A percentile compares a stretch with the other conserved stretches of the same genome.
These are phyloP conservation scores for Auriscalpium microsporum DNA, from an alignment of 768 basidiomycete genomes.

Conservation along the genomic window DNA sequence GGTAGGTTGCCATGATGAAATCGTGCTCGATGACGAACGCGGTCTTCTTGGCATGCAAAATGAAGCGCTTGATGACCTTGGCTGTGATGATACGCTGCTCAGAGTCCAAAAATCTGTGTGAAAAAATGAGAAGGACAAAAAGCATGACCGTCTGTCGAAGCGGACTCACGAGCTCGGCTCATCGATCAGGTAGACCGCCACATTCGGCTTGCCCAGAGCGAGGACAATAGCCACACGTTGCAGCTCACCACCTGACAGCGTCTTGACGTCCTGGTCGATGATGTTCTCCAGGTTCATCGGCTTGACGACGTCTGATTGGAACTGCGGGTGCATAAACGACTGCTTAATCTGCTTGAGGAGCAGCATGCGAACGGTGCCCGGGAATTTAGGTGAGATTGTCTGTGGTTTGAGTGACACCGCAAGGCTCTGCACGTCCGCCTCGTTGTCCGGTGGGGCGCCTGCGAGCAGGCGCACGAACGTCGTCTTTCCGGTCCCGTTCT, in stretches of 20 bases:
- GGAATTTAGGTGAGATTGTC: conserved; percentile 96
- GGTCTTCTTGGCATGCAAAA: conserved; percentile 94
- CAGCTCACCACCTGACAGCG: conserved; percentile 95
- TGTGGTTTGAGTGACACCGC: conserved; percentile 71
- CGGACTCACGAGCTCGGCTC: conserved; percentile 70
- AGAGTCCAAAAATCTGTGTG: conserved; percentile 82
- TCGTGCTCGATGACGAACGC: conserved; percentile 99
- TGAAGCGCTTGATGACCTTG: conserved; percentile 98
- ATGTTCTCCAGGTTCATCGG: conserved; percentile 93
- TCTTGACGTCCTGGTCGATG: conserved; percentile 97
- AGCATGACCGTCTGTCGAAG: background rate
- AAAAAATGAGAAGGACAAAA: background rate
- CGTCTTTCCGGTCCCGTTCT: conserved; percentile 99
- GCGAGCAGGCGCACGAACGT: conserved; percentile 94
- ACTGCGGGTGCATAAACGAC: conserved; percentile 99
- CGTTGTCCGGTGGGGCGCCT: conserved; percentile 83
- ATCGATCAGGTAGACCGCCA: conserved; percentile 89
- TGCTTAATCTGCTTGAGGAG: conserved; percentile 90
- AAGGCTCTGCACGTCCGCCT: conserved; percentile 73
- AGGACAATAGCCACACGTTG: conserved; percentile 96
- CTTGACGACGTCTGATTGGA: conserved; percentile 96
- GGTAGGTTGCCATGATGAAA: conserved; percentile 99
- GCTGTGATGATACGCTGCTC: conserved; percentile 98
- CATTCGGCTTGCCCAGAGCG: conserved; percentile 80
- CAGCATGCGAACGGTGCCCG: conserved; percentile 92